Evolutionary conservation across 2,329 filamentous ascomycete species (phyloP), one percentile per base, ranked within the genome.

Genomic region (Metarhizium album): DNA sequence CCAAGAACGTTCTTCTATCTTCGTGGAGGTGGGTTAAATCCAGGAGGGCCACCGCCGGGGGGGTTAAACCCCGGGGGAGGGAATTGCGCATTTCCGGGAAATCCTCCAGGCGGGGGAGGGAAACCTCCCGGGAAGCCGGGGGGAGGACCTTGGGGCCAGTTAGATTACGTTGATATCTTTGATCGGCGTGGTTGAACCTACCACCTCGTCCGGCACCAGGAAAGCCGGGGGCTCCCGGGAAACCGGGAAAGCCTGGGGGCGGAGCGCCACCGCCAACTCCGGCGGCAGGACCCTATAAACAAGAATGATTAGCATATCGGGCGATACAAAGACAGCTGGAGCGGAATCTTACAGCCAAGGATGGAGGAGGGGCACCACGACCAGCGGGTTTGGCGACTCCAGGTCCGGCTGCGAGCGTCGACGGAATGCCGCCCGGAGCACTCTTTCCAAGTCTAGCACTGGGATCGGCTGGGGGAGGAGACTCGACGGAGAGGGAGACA

Each of bases 401-500:
- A 56, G 90, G 87, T 47, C 93, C 93, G 59, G 89, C 81, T 54
- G 84, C 78, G 59, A 96, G 75, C 37, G 86, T 82, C 49, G 86
- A 81, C 42, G 86, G 73, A 35, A 80, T 76, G 52, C 84, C 85
- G 53, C 83, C 80, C 31, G 85, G 77, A 29, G 82, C 82, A 57
- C 79, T 81, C 68, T 86, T 85, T 64, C 90, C 93, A 55, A 98
- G 79, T 70, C 93, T 82, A 46, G 91, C 83, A 60, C 90, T 88
- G 50, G 93, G 91, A 63, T 98, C 93, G 62, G 90, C 88, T 9
- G 94, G 91, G 45, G 93, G 93, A 50, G 93, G 91, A 52, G 91
- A 94, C 65, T 98, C 94, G 56, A 96, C 90, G 8, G 91, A 95
- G 54, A 95, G 81, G 22, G 90, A 95, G 56, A 98, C 87, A 55